phyloP scores from a whole-genome alignment of 2,329 filamentous ascomycete species.

The Colletotrichum tabaci region DNA sequence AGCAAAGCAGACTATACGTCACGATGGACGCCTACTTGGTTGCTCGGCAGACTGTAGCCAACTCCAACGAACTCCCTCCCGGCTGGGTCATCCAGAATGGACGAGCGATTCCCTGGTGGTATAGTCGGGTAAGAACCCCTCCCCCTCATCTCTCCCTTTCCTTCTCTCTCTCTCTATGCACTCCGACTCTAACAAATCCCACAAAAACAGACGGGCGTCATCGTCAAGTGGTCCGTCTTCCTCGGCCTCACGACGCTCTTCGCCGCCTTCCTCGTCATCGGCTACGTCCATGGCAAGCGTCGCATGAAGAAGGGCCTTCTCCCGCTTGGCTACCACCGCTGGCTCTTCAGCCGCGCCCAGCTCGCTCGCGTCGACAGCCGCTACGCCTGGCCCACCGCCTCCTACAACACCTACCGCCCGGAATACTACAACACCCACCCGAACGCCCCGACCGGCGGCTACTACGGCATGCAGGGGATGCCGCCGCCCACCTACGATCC shows the following conservation, averaged over 20 bases:
- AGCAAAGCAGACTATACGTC: background rate
- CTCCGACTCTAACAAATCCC: conserved; percentile 22
- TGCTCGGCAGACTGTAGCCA: conserved; percentile 32
- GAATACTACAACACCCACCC: conserved; percentile 50
- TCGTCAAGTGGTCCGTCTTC: conserved; percentile 81
- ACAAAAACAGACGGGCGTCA: conserved; percentile 67
- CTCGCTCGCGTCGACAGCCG: conserved; percentile 64
- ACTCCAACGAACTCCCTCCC: conserved; percentile 43
- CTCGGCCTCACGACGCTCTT: conserved; percentile 72
- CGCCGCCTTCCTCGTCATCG: conserved; percentile 74
- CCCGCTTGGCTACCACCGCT: conserved; percentile 80
- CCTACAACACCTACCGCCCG: conserved; percentile 58
- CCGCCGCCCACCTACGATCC: conserved; percentile 73
- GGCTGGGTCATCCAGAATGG: conserved; percentile 48
- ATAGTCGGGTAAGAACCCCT: conserved; percentile 43
- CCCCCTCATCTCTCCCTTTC: conserved; percentile 10
- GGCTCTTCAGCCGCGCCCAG: conserved; percentile 64
- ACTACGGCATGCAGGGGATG: conserved; percentile 67
- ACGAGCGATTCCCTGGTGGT: conserved; percentile 48
- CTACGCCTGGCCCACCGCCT: conserved; percentile 59
- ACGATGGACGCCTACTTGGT: conserved; percentile 34
- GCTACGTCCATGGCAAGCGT: conserved; percentile 78
- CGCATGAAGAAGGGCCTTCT: conserved; percentile 76
- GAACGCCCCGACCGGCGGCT: conserved; percentile 41
- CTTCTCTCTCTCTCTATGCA: background rate